These are phyloP conservation scores for Cochlearia excelsa DNA, from an alignment of 345 rosid genomes.

Conservation along the genomic window DNA sequence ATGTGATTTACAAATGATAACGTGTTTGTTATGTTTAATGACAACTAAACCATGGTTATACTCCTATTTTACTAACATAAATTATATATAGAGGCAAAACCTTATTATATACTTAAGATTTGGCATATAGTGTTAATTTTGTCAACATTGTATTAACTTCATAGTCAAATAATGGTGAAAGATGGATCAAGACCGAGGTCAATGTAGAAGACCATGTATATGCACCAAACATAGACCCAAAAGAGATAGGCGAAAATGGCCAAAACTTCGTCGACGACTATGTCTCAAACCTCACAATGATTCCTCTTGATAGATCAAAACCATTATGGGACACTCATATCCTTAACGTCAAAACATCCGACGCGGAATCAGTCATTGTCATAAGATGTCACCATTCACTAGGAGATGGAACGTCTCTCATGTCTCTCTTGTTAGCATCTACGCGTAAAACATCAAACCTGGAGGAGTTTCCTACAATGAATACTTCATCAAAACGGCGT, in stretches of 20 bases:
- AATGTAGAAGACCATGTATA: constrained; percentile 53
- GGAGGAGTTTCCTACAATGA: constrained; percentile 38
- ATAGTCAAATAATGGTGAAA: constrained; percentile 25
- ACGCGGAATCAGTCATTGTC: constrained; percentile 53
- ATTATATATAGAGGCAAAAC: too few species aligned
- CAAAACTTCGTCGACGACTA: constrained; percentile 55
- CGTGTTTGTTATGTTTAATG: too few species aligned
- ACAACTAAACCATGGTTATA: too few species aligned
- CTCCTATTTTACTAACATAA: too few species aligned
- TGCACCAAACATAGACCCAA: constrained; percentile 41
- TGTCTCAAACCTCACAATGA: constrained; percentile 46
- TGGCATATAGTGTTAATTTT: not conserved
- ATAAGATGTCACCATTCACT: constrained; percentile 50
- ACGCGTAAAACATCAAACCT: constrained; percentile 51
- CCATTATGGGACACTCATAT: constrained; percentile 77
- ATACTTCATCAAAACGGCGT: constrained; percentile 35
- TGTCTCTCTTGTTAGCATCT: constrained; percentile 48
- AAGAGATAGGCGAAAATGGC: constrained; percentile 33
- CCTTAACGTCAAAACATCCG: constrained; percentile 53
- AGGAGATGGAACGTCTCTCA: constrained; percentile 49
- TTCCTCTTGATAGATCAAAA: constrained; percentile 48
- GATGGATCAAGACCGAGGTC: constrained; percentile 48
- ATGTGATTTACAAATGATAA: too few species aligned
- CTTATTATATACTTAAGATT: too few species aligned
- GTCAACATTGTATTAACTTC: not conserved